Conservation (phyloP, 1,284 basidiomycete genomes). For the Tremellales sp. region DNA sequence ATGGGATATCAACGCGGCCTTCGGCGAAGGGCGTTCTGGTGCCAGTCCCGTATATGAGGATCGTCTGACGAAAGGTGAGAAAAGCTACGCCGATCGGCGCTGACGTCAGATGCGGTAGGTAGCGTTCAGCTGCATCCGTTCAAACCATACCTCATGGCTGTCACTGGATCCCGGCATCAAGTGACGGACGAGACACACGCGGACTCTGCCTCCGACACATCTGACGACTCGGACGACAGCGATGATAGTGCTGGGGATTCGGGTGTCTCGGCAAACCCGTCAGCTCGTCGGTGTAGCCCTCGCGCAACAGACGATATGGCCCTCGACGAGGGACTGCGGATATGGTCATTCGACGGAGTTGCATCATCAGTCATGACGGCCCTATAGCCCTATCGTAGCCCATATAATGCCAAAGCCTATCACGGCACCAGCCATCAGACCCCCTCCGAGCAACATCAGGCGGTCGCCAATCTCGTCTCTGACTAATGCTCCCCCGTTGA, state of each 20-base stretch:
- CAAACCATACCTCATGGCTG: constrained; percentile 32
- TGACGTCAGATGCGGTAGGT: constrained; percentile 33
- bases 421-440: constrained; percentile 15
- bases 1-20: constrained; percentile 32
- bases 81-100: background rate
- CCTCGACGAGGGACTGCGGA: background rate
- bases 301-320: background rate
- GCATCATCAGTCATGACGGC: background rate
- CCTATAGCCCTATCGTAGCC: background rate
- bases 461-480: constrained; percentile 26
- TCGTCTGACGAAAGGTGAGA: background rate
- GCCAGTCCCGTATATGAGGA: too few species aligned
- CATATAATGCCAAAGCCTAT: constrained; percentile 10
- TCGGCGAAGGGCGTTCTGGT: background rate
- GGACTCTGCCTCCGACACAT: too few species aligned
- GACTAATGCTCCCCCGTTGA: constrained; percentile 33
- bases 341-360: background rate
- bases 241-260: too few species aligned
- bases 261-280: too few species aligned
- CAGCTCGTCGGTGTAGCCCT: background rate
- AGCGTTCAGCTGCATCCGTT: constrained; percentile 43
- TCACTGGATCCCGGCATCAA: constrained; percentile 28
- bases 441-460: constrained; percentile 30
- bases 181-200: constrained; percentile 4
- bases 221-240: background rate